phyloP scores from a whole-genome alignment of 75 land plant genomes.

The Pseudotsuga menziesii region DNA sequence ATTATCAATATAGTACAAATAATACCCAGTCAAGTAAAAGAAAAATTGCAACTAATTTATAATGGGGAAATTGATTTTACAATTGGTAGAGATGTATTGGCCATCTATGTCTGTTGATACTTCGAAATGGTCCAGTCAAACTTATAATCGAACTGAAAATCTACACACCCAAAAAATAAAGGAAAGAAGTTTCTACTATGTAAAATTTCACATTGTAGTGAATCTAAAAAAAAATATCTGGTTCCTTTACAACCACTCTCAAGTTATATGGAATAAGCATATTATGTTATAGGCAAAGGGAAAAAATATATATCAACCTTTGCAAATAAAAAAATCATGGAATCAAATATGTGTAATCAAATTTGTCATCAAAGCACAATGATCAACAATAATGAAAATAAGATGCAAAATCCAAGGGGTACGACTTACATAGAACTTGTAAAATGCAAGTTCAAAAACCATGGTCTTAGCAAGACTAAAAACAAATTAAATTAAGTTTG shows the following conservation, averaged over 20 bases:
- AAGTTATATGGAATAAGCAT: not conserved
- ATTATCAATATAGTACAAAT: not conserved
- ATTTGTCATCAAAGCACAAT: slow-evolving; percentile 52
- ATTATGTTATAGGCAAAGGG: not conserved
- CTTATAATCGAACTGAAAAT: slow-evolving; percentile 96
- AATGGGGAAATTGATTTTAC: slow-evolving; percentile 23
- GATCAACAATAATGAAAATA: slow-evolving; percentile 65
- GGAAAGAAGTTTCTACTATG: not conserved
- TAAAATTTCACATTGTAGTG: not conserved
- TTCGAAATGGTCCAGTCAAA: slow-evolving; percentile 99
- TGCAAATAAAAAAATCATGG: slow-evolving; percentile 80
- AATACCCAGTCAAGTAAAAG: not conserved
- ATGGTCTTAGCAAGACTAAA: not conserved
- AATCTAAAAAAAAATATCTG: not conserved
- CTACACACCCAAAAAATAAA: slow-evolving; percentile 26
- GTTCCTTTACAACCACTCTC: not conserved
- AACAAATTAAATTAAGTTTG: not conserved
- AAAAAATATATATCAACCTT: slow-evolving; percentile 43
- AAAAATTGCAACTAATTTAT: not conserved
- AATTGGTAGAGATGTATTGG: slow-evolving; percentile 57
- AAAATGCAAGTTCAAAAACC: not conserved
- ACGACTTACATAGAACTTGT: slow-evolving; percentile 74
- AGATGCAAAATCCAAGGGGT: slow-evolving; percentile 69
- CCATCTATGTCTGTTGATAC: slow-evolving; percentile 92
- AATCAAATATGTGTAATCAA: slow-evolving; percentile 58